Percentiles rank a stretch among this genome's conserved stretches.
phyloP scores from a whole-genome alignment of 257 asterid genomes.

The Gentiana straminea region DNA sequence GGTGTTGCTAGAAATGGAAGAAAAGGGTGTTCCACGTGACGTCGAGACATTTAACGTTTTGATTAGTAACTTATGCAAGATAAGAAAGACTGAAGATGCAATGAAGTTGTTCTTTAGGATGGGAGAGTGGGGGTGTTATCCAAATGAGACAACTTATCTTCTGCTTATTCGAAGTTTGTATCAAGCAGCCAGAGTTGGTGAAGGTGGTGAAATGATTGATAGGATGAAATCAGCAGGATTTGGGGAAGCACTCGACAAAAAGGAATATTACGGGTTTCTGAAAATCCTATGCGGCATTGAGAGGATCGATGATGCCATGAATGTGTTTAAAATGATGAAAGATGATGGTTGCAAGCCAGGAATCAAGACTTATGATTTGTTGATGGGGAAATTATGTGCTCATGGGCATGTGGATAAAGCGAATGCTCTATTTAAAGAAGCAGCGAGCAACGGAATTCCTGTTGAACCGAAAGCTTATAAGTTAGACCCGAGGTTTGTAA shows the following conservation, averaged over 20 bases:
- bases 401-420: conserved; percentile 31
- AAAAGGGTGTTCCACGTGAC: conserved; percentile 67
- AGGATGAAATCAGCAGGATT: conserved; percentile 85
- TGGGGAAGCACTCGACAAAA: conserved; percentile 54
- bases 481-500: conserved; percentile 63
- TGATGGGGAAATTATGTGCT: too few species aligned
- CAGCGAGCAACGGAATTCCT: conserved; percentile 46
- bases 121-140: conserved; percentile 80
- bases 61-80: conserved; percentile 68
- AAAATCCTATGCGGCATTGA: conserved; percentile 82
- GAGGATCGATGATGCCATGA: conserved; percentile 83
- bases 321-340: conserved; percentile 65
- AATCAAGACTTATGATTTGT: conserved; percentile 18
- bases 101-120: conserved; percentile 43
- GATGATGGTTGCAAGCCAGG: conserved; percentile 70
- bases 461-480: conserved; percentile 59
- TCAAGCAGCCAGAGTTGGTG: conserved; percentile 81
- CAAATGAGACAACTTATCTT: conserved; percentile 53
- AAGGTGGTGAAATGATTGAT: conserved; percentile 95
- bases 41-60: conserved; percentile 83
- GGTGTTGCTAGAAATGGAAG: conserved; percentile 72
- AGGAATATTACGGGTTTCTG: conserved; percentile 63
- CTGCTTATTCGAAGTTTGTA: conserved; percentile 70
- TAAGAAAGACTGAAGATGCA: conserved; percentile 67
- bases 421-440: conserved; percentile 71